Evolutionary conservation across 805 yeast species (phyloP).

Genomic region (Cyberlindnera lachancei): DNA sequence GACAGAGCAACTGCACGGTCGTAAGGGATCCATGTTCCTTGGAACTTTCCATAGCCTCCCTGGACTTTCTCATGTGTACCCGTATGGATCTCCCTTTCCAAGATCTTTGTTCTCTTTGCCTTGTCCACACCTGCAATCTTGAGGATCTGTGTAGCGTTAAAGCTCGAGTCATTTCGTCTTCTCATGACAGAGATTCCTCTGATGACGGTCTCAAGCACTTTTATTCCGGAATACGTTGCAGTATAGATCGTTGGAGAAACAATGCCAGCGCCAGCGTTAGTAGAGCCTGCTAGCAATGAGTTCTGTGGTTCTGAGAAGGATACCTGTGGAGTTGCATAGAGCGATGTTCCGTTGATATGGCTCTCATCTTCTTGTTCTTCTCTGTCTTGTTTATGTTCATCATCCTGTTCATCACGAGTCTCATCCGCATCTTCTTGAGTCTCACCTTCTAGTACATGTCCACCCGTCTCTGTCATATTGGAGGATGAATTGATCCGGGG

Average conservation of each 20-base stretch:
- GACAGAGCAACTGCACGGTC: conserved; percentile 56
- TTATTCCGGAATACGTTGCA: conserved; percentile 72
- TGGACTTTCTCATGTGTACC: conserved; percentile 70
- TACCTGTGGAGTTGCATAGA: conserved; percentile 2
- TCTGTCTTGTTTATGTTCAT: too few species aligned
- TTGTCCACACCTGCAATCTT: conserved; percentile 74
- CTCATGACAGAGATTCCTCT: conserved; percentile 72
- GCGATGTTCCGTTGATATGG: conserved; percentile 1
- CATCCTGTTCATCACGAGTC: too few species aligned
- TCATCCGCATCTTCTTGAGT: too few species aligned
- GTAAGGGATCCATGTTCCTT: conserved; percentile 83
- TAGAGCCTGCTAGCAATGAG: neutral
- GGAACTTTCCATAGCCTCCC: conserved; percentile 80
- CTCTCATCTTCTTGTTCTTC: too few species aligned
- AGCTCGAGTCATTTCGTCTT: conserved; percentile 68
- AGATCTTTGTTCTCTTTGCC: conserved; percentile 65
- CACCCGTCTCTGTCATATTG: too few species aligned
- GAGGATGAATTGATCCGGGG: too few species aligned
- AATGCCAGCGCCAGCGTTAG: neutral
- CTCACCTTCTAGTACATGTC: too few species aligned
- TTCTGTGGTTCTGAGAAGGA: conserved; percentile 1
- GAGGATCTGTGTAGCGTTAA: conserved; percentile 76
- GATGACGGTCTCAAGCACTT: conserved; percentile 71
- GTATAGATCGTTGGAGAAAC: conserved; percentile 57
- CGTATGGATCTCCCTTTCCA: conserved; percentile 66